These are phyloP conservation scores for Phalaenopsis equestris DNA, from an alignment of 106 monocot genomes.

Conservation along the genomic window DNA sequence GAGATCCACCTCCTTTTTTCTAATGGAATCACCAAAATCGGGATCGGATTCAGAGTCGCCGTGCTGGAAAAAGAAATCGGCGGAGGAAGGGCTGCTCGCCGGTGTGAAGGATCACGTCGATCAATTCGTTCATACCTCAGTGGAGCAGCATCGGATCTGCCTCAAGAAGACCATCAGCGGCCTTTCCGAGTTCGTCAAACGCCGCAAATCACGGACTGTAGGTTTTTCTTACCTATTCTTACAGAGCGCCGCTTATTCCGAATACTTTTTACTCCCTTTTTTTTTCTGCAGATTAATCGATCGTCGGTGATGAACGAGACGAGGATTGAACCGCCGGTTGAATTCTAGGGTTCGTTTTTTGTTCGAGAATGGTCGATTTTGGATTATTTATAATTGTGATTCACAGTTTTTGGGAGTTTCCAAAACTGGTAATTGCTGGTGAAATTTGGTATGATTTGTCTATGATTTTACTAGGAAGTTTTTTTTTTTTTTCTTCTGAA, in stretches of 20 bases:
- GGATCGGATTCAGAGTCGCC: constrained; percentile 6
- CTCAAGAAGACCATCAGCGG: constrained; percentile 35
- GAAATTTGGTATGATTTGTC: background rate
- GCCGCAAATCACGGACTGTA: constrained; percentile 12
- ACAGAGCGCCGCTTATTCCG: background rate
- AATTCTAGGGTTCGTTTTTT: background rate
- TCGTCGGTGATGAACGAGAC: background rate
- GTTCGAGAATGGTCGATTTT: background rate
- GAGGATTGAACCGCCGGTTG: background rate
- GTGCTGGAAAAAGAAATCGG: constrained; percentile 34
- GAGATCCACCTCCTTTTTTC: background rate
- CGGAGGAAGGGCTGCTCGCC: constrained; percentile 11
- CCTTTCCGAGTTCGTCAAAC: constrained; percentile 10
- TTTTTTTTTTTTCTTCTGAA: too few species aligned
- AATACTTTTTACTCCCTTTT: background rate
- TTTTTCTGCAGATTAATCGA: background rate
- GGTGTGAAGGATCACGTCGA: constrained; percentile 33
- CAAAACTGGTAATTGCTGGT: background rate
- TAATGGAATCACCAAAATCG: background rate
- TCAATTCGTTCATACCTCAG: constrained; percentile 32
- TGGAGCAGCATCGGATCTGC: constrained; percentile 39
- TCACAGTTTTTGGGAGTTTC: too few species aligned
- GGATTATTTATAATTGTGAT: background rate
- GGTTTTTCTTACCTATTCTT: background rate
- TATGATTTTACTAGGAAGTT: too few species aligned